phyloP scores from a whole-genome alignment of 169 alveolate genomes.

The Babesia ovata region DNA sequence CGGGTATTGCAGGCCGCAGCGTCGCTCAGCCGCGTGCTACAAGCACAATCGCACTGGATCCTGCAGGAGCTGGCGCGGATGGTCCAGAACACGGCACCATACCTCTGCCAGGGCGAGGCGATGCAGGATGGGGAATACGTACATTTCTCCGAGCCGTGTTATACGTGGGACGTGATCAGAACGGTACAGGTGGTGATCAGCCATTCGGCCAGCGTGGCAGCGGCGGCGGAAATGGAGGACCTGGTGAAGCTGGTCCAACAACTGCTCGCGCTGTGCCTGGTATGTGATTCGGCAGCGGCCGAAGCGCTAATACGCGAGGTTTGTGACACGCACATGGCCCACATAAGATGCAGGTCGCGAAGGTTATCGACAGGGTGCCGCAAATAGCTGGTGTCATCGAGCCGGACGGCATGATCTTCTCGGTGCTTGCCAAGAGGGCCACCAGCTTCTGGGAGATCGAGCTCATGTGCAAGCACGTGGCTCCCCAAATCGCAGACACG shows the following conservation, averaged over 20 bases:
- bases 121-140: slow-evolving; percentile 9
- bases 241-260: slow-evolving; percentile 39
- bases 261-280: slow-evolving; percentile 29
- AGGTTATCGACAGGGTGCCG: slow-evolving; percentile 51
- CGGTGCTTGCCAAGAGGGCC: slow-evolving; percentile 52
- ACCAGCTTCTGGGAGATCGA: slow-evolving; percentile 62
- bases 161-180: slow-evolving; percentile 32
- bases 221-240: slow-evolving; percentile 37
- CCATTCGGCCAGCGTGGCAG: slow-evolving; percentile 15
- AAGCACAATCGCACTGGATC: slow-evolving; percentile 56
- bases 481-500: slow-evolving; percentile 7
- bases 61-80: slow-evolving; percentile 46
- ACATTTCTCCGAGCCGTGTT: slow-evolving; percentile 39
- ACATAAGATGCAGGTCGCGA: slow-evolving; percentile 22
- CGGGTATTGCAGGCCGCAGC: slow-evolving; percentile 28
- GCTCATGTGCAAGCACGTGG: slow-evolving; percentile 31
- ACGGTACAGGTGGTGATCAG: slow-evolving; percentile 25
- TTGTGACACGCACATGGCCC: background rate
- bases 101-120: slow-evolving; percentile 57
- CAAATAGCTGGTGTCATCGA: slow-evolving; percentile 29
- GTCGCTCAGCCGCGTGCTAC: slow-evolving; percentile 20
- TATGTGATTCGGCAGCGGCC: slow-evolving; percentile 43
- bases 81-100: slow-evolving; percentile 40
- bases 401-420: slow-evolving; percentile 60
- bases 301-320: slow-evolving; percentile 42